Base-by-base conservation (phyloP, 2,329 filamentous ascomycete species). In the Davidsoniella virescens region DNA sequence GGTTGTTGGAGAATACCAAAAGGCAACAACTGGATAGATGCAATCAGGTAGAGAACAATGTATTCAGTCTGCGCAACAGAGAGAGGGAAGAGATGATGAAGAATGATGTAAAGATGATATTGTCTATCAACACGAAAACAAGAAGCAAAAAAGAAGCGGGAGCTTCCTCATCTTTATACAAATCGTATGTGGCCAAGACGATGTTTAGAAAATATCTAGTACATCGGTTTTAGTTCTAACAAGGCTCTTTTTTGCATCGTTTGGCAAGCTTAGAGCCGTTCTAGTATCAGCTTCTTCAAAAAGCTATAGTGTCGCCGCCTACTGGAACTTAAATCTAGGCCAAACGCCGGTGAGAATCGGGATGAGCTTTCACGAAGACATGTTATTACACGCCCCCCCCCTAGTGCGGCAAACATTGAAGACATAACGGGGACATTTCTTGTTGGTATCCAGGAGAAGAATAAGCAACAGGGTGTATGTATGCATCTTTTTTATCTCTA, bases 101-200 rank as follows among this genome's bases (percentile, higher is more conserved):
- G 25, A 29, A 9, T 29, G 26, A 50, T 49, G 38, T 33, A 5
- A 29, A 37, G 20, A 14, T 50, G 43, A 36, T 33, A 18, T 37
- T 53, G n/a, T 38, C 23, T 23, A 17, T 20, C n/a, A 18, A 40
- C 33, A 4, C 8, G 10, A 33, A 8, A 33, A 23, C 20, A 5
- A 33, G 2, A 33, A 12, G 29, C 8, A 33, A 12, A 33, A 33
- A 33, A 37, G 37, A 18, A n/a, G 51, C 16, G 51, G 51, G 26
- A 47, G 29, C 16, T 5, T 5, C 16, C 38, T 43, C 17, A 23
- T 49, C 43, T 53, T 53, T 53, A 53, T 53, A 53, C 47, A 53
- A 47, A 50, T 41, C 12, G 29, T 12, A 18, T 18, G 5, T 12
- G 8, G 29, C 29, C 29, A 9, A 33, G 29, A 33, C 8, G 12